Evolutionary conservation across 768 basidiomycete species (phyloP).

Genomic region (Boletellus ananiceps): DNA sequence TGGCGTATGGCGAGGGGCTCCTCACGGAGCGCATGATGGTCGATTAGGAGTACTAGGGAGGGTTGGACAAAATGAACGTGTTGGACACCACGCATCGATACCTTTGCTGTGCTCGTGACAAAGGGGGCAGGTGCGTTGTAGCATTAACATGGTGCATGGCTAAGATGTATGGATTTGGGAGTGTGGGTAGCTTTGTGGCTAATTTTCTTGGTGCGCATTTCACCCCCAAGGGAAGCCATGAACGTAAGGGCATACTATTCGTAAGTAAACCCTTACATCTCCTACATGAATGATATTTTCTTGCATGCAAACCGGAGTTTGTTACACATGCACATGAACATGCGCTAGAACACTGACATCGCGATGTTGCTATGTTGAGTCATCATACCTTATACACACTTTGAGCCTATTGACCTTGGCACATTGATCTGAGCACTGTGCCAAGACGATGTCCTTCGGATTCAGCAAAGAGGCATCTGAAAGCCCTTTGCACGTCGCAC

Average conservation of each 20-base stretch:
- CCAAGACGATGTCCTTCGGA: neutral
- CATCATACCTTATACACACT: constrained; percentile 9
- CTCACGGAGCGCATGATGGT: constrained; percentile 83
- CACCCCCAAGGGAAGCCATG: constrained; percentile 18
- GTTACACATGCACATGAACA: constrained; percentile 1
- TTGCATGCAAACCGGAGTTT: constrained; percentile 14
- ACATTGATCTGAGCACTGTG: constrained; percentile 19
- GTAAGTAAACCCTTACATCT: constrained; percentile 56
- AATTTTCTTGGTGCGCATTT: constrained; percentile 15
- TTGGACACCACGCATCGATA: constrained; percentile 21
- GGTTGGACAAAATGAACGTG: constrained; percentile 9
- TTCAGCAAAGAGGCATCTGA: neutral
- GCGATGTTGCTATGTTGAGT: constrained; percentile 22
- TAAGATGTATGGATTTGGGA: constrained; percentile 40
- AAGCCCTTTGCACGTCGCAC: neutral
- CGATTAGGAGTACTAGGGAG: constrained; percentile 40
- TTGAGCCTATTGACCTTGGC: constrained; percentile 21
- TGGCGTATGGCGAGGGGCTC: constrained; percentile 87
- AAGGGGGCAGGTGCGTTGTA: constrained; percentile 61
- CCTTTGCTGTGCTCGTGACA: constrained; percentile 25
- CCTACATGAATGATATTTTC: constrained; percentile 38
- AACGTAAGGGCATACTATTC: constrained; percentile 28
- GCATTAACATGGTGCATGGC: constrained; percentile 37
- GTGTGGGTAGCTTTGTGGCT: constrained; percentile 18
- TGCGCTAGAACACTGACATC: neutral